A percentile compares a stretch with the other conserved stretches of the same genome.
Conservation (phyloP, 192 early-diverging fungal species). For the Linnemannia hyalina region DNA sequence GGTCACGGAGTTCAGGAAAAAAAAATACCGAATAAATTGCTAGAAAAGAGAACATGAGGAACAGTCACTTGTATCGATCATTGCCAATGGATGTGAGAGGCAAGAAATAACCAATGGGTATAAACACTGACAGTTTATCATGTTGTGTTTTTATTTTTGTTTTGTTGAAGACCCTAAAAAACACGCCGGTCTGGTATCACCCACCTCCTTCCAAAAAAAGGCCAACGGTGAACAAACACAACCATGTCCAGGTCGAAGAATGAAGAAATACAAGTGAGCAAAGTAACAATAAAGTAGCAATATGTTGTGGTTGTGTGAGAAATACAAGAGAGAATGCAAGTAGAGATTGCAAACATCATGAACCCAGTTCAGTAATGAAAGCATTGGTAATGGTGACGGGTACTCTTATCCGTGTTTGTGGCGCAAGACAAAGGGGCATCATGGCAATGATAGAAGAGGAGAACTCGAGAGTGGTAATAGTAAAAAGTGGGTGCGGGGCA, state of each 20-base stretch:
- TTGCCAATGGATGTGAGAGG: constrained; percentile 56
- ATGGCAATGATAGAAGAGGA: background rate
- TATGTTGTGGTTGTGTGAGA: background rate
- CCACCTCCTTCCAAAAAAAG: background rate
- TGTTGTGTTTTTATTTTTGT: constrained; percentile 7
- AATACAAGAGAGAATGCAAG: background rate
- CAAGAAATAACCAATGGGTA: background rate
- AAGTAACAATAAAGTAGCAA: background rate
- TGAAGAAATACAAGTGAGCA: background rate
- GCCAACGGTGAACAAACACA: background rate
- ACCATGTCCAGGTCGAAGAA: background rate
- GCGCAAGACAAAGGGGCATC: background rate
- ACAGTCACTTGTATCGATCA: constrained; percentile 51
- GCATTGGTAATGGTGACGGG: too few species aligned
- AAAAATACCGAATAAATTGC: background rate
- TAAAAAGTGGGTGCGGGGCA: background rate
- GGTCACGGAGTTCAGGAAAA: too few species aligned
- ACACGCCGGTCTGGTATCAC: too few species aligned
- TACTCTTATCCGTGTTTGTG: too few species aligned
- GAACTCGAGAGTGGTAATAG: background rate
- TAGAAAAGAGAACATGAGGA: background rate
- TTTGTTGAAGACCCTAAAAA: background rate
- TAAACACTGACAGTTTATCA: background rate
- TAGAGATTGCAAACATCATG: background rate
- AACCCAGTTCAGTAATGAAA: background rate